These are phyloP conservation scores for Xylariaceae sp. DNA, from an alignment of 2,329 filamentous ascomycete species.

Conservation along the genomic window DNA sequence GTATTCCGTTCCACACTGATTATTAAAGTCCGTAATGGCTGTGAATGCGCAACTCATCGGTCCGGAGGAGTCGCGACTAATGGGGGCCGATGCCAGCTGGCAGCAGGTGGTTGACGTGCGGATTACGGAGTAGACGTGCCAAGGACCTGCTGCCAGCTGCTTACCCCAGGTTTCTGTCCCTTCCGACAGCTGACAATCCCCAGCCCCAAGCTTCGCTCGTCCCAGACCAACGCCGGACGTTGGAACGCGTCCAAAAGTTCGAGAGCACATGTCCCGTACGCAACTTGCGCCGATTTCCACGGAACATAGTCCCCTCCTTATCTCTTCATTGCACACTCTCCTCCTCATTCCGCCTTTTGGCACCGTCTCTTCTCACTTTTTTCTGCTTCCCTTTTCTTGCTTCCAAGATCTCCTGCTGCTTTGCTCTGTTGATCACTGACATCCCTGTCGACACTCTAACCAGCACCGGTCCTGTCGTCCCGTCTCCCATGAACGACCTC, in stretches of 20 bases:
- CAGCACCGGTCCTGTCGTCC: neutral
- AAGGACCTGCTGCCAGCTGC: neutral
- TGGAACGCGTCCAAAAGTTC: neutral
- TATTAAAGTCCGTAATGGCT: no score
- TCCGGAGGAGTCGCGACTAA: no score
- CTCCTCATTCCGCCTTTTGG: neutral
- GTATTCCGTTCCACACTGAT: no score
- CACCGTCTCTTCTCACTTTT: neutral
- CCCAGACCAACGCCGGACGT: neutral
- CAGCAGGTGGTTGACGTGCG: no score
- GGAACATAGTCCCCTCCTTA: neutral
- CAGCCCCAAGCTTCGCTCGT: neutral
- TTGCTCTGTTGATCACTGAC: neutral
- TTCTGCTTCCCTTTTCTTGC: no score
- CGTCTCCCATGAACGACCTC: neutral
- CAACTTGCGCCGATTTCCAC: neutral
- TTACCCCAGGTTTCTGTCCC: neutral
- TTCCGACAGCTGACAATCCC: neutral
- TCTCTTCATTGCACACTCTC: neutral
- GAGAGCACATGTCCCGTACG: neutral
- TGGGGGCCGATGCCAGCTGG: no score
- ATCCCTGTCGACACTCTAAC: conserved; percentile 1
- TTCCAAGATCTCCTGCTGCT: no score
- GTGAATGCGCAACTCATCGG: no score
- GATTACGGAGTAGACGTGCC: neutral